phyloP scores from a whole-genome alignment of 1,284 basidiomycete genomes.

The Boletus sp. region DNA sequence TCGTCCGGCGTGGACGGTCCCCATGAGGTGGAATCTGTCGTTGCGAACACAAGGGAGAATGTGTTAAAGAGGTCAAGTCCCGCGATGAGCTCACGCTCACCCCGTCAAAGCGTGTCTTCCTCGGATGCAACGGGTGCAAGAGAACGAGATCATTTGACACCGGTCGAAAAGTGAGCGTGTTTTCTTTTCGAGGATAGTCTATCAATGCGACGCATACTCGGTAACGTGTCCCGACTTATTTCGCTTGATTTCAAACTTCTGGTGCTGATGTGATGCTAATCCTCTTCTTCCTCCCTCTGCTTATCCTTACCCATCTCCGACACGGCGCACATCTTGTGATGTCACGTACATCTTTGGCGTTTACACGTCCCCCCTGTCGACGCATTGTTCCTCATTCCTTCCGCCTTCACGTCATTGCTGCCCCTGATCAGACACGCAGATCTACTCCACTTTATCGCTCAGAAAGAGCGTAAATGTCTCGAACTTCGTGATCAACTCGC shows the following conservation, averaged over 20 bases:
- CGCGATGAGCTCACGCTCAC: slow-evolving; percentile 12
- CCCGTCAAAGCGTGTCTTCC: slow-evolving; percentile 16
- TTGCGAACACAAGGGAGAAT: slow-evolving; percentile 14
- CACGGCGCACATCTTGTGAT: too few relatives aligned
- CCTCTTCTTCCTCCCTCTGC: not conserved
- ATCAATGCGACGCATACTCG: not conserved
- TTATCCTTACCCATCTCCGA: too few relatives aligned
- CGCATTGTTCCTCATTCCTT: not conserved
- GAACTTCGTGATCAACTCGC: slow-evolving; percentile 70
- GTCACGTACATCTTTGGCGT: not conserved
- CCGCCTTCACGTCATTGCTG: not conserved
- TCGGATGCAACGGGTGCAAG: slow-evolving; percentile 3
- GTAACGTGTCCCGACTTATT: not conserved
- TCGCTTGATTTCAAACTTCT: not conserved
- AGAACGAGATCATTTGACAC: slow-evolving; percentile 28
- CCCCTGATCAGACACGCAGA: slow-evolving; percentile 60
- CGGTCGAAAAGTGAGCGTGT: slow-evolving; percentile 29
- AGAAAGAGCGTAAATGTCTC: slow-evolving; percentile 77
- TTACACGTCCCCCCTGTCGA: not conserved
- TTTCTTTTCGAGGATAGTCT: not conserved
- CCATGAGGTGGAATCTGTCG: slow-evolving; percentile 4
- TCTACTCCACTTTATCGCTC: slow-evolving; percentile 71
- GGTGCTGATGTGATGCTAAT: not conserved
- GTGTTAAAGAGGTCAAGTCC: slow-evolving; percentile 24
- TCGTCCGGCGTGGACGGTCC: slow-evolving; percentile 2